phyloP scores from a whole-genome alignment of 1,139 yeast species.

The Suhomyces bokatorum region DNA sequence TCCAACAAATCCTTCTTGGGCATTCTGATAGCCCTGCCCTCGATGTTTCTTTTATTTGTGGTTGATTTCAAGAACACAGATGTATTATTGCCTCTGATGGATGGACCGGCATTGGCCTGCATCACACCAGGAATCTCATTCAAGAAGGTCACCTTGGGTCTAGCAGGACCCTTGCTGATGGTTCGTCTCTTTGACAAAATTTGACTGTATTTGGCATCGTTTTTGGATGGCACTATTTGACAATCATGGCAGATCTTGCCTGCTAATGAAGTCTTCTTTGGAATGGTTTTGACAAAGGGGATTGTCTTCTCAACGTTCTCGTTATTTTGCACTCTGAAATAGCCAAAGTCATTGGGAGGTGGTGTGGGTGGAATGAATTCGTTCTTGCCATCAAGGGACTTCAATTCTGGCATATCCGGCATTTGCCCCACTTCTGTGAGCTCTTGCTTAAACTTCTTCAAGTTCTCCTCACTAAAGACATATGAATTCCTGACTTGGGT shows the following conservation, averaged over 20 bases:
- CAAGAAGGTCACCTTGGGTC: conserved; percentile 77
- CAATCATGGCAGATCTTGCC: conserved; percentile 95
- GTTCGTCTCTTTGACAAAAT: conserved; percentile 49
- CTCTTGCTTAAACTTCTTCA: conserved; percentile 65
- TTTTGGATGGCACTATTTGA: conserved; percentile 75
- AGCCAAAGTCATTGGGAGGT: conserved; percentile 21
- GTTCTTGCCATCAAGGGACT: conserved; percentile 32
- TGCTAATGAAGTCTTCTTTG: conserved; percentile 78
- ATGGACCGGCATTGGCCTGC: conserved; percentile 82
- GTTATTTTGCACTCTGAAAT: conserved; percentile 32
- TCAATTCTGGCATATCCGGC: conserved; percentile 49
- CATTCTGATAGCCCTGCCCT: conserved; percentile 91
- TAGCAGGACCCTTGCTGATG: conserved; percentile 40
- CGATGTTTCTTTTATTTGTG: conserved; percentile 45
- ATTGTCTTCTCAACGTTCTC: conserved; percentile 41
- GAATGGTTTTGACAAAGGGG: conserved; percentile 78
- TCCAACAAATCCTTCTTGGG: conserved; percentile 91
- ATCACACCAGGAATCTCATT: conserved; percentile 86
- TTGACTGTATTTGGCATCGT: conserved; percentile 67
- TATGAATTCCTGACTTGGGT: conserved; percentile 80
- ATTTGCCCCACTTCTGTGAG: conserved; percentile 49
- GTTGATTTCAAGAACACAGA: conserved; percentile 56
- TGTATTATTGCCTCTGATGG: conserved; percentile 66
- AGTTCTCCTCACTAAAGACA: conserved; percentile 87
- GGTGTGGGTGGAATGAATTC: conserved; percentile 15